A percentile compares a stretch with the other conserved stretches of the same genome.
Conservation (phyloP, 345 rosid genomes). For the Viola odorata region DNA sequence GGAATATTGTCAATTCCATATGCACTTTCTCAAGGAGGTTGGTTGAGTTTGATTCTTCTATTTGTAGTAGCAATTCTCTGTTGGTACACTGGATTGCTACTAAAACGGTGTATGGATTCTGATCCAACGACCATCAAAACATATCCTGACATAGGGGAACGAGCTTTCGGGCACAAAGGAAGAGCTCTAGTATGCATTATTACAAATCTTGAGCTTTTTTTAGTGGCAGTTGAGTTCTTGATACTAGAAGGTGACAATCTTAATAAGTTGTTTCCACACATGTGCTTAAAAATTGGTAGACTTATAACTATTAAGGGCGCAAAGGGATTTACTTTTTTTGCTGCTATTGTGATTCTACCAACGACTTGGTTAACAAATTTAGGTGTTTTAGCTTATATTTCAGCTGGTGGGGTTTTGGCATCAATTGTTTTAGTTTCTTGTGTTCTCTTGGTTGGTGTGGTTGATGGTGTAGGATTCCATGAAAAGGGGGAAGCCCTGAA, state of each 20-base stretch:
- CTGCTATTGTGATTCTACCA: conserved; percentile 47
- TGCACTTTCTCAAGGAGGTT: conserved; percentile 63
- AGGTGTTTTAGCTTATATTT: conserved; percentile 53
- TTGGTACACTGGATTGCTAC: conserved; percentile 61
- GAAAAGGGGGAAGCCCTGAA: conserved; percentile 35
- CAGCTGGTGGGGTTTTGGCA: conserved; percentile 60
- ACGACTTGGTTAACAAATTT: conserved; percentile 66
- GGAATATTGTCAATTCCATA: conserved; percentile 60
- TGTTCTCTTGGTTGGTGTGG: conserved; percentile 49
- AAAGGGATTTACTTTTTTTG: conserved; percentile 46
- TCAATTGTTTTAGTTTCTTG: conserved; percentile 41
- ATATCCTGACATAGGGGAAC: conserved; percentile 56
- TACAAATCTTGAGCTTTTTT: conserved; percentile 49
- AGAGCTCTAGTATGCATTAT: conserved; percentile 44
- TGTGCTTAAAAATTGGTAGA: conserved; percentile 25
- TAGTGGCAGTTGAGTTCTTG: conserved; percentile 61
- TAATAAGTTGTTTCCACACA: conserved; percentile 48
- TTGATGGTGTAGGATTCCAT: conserved; percentile 51
- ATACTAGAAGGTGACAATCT: conserved; percentile 68
- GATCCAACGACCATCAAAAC: conserved; percentile 30
- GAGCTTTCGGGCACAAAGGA: conserved; percentile 58
- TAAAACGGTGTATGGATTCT: conserved; percentile 46
- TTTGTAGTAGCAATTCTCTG: conserved; percentile 44
- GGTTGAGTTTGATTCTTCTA: conserved; percentile 50
- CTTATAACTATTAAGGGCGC: conserved; percentile 35